Evolutionary conservation across 345 rosid genomes (phyloP), one percentile per base, ranked within the genome.

Genomic region (Sisymbrium altissimum): DNA sequence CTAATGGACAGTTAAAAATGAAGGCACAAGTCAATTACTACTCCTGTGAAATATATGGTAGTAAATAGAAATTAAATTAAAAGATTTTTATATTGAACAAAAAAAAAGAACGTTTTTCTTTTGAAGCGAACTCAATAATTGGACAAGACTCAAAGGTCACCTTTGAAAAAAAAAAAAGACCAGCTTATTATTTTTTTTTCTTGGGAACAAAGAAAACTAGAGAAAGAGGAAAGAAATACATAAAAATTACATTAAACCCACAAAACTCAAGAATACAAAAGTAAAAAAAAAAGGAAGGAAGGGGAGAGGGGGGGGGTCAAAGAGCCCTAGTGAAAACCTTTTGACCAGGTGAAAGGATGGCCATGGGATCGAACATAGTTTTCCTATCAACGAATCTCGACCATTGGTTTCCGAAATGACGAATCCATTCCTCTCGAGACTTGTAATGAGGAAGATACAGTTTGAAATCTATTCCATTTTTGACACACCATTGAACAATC

Each of bases 261-360:
- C 66, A 72, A 53, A 63, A 77, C 23, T 71, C 14, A 71, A 46
- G 25, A 59, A 40, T 40, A 66, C 29, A 66, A 19, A 43, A 39
- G 57, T 46, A 23, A 29, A 29, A 25, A 32, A 56, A 54, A 23
- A 52, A 4, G 9, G n/a, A n/a, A n/a, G n/a, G n/a, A n/a, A 53
- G 32, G 32, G 3, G 25, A 32, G 4, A 27, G 8, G 8, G 68
- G 36, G 8, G 8, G 68, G 36, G 60, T 41, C 75, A 81, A 40
- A 50, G 52, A 25, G 58, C 70, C 76, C 96, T 84, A 18, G 66
- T 65, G 80, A 95, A 92, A 57, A 95, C 85, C 73, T 83, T 95
- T 79, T 95, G 97, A 8, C 99, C 99, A 0, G 99, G 99, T 0
- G 99, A 86, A 64, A 95, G 97, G 63, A 95, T 74, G 17, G 89